A percentile compares a stretch with the other conserved stretches of the same genome.
Conservation (phyloP, 2,329 filamentous ascomycete species). For the Aspergillus versicolor region DNA sequence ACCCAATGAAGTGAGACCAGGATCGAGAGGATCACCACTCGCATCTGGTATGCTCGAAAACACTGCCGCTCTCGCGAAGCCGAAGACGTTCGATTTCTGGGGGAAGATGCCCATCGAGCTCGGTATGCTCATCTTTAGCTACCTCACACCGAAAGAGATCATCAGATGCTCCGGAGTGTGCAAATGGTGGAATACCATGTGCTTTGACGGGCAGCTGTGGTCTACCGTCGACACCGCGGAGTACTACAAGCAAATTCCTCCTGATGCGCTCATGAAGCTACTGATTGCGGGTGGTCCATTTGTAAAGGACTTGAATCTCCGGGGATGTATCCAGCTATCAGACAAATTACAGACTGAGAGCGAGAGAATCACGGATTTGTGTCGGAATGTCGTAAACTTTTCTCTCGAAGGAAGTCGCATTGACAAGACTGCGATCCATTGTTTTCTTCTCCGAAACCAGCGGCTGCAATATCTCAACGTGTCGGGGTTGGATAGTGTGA, state of each 20-base stretch:
- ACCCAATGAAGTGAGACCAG: slow-evolving; percentile 61
- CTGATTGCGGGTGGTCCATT: slow-evolving; percentile 85
- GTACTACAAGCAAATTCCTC: slow-evolving; percentile 85
- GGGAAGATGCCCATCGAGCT: slow-evolving; percentile 78
- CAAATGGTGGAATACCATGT: slow-evolving; percentile 75
- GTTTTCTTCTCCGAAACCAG: slow-evolving; percentile 74
- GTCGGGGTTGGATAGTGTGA: slow-evolving; percentile 71
- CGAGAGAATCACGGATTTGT: slow-evolving; percentile 69
- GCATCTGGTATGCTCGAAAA: slow-evolving; percentile 19
- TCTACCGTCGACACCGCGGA: slow-evolving; percentile 76
- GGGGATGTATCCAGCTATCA: slow-evolving; percentile 85
- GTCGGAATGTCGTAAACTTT: slow-evolving; percentile 81
- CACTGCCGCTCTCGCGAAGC: slow-evolving; percentile 27
- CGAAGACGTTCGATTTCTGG: slow-evolving; percentile 68
- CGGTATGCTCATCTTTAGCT: slow-evolving; percentile 72
- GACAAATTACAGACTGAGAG: slow-evolving; percentile 75
- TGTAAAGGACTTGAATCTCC: slow-evolving; percentile 82
- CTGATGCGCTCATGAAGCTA: slow-evolving; percentile 78
- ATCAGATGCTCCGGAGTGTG: slow-evolving; percentile 75
- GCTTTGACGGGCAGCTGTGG: slow-evolving; percentile 96
- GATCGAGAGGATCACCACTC: slow-evolving; percentile 40
- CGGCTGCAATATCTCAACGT: slow-evolving; percentile 82
- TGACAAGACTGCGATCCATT: slow-evolving; percentile 73
- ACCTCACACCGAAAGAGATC: slow-evolving; percentile 76
- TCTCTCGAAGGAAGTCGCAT: slow-evolving; percentile 89